Evolutionary conservation across 2,329 filamentous ascomycete species (phyloP).

Genomic region (Polytolypa hystricis): DNA sequence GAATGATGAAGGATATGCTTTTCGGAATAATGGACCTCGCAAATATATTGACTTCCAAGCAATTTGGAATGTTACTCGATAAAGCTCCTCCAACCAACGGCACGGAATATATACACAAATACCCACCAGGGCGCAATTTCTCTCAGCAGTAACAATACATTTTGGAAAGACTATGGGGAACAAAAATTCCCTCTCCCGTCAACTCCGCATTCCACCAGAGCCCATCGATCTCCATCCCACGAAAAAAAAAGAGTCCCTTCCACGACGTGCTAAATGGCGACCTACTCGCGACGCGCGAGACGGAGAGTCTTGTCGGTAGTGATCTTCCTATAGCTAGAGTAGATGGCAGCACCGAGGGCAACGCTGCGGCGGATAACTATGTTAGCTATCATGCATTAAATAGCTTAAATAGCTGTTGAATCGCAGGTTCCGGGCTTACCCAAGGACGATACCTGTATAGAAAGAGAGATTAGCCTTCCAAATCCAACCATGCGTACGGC

Average conservation of each 20-base stretch:
- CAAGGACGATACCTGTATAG: constrained; percentile 65
- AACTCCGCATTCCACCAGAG: no score
- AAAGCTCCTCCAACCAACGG: no score
- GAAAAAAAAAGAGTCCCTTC: no score
- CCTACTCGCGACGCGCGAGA: constrained; percentile 57
- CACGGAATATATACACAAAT: no score
- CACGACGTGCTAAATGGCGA: constrained; percentile 29
- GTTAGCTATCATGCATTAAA: no score
- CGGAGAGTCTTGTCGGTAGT: constrained; percentile 84
- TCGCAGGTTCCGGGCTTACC: constrained; percentile 52
- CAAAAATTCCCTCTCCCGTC: no score
- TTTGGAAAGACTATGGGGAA: constrained; percentile 4
- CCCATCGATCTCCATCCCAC: no score
- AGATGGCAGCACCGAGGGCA: constrained; percentile 65
- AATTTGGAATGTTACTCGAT: no score
- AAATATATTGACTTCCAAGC: no score
- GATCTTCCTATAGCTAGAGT: constrained; percentile 76
- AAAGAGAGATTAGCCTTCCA: constrained; percentile 20
- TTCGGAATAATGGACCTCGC: no score
- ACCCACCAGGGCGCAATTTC: constrained; percentile 1
- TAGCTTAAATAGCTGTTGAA: no score
- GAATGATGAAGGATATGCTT: constrained; percentile 40
- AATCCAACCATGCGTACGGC: no score
- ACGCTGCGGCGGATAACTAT: constrained; percentile 37
- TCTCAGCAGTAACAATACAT: constrained; percentile 8